These are phyloP conservation scores for Neobulgaria alba DNA, from an alignment of 2,329 filamentous ascomycete species.

Conservation along the genomic window DNA sequence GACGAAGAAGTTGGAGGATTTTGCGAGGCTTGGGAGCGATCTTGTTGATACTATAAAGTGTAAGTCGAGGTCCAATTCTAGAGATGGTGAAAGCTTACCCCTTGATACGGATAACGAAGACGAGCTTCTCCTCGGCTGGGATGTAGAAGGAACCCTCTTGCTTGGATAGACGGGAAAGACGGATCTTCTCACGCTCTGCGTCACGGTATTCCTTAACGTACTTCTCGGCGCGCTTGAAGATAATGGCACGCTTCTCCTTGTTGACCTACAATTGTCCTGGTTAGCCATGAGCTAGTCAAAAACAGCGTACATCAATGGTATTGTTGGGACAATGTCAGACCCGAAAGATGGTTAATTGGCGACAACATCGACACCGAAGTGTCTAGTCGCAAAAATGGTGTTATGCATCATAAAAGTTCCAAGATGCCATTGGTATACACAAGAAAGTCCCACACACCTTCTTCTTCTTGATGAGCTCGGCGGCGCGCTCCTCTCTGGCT, in stretches of 20 bases:
- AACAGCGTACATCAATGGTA: conserved; percentile 16
- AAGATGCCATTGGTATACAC: conserved; percentile 30
- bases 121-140: conserved; percentile 87
- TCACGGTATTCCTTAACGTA: conserved; percentile 99
- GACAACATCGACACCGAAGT: conserved; percentile 82
- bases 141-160: conserved; percentile 90
- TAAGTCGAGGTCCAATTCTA: conserved; percentile 10
- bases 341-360: conserved; percentile 99
- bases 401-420: conserved; percentile 70
- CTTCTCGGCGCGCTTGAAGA: conserved; percentile 99
- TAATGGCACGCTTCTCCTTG: conserved; percentile 96
- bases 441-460: conserved; percentile 47
- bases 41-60: conserved; percentile 90
- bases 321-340: conserved; percentile 57
- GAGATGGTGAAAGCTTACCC: conserved; percentile 45
- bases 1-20: conserved; percentile 98
- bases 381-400: conserved; percentile 85
- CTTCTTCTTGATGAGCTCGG: conserved; percentile 79
- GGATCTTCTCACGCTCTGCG: conserved; percentile 96
- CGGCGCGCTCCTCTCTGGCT: conserved; percentile 80
- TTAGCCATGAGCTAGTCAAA: conserved; percentile 32
- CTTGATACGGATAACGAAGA: conserved; percentile 99
- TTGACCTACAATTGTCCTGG: conserved; percentile 58
- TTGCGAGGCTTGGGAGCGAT: conserved; percentile 99
- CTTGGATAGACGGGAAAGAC: conserved; percentile 82